These are phyloP conservation scores for Termitomyces sp. DNA, from an alignment of 768 basidiomycete species.

Conservation along the genomic window DNA sequence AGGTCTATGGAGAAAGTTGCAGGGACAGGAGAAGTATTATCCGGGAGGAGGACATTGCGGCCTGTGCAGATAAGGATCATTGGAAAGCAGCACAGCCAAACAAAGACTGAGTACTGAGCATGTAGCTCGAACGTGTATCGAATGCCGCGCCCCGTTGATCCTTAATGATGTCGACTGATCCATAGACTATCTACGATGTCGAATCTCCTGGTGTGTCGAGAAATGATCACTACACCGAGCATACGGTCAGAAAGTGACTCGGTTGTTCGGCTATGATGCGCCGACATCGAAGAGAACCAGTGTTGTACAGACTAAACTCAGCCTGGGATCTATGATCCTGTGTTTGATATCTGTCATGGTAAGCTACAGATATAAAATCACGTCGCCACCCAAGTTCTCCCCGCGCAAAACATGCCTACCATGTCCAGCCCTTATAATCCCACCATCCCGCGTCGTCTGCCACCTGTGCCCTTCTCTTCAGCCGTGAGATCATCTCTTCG, in stretches of 20 bases:
- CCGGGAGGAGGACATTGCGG: constrained; percentile 54
- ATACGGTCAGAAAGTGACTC: neutral
- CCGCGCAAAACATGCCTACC: constrained; percentile 7
- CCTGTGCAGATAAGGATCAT: constrained; percentile 39
- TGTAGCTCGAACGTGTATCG: neutral
- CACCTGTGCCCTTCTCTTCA: constrained; percentile 18
- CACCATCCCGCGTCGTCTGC: constrained; percentile 15
- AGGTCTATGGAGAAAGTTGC: constrained; percentile 63
- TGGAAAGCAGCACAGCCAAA: neutral
- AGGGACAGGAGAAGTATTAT: constrained; percentile 37
- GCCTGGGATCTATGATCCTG: neutral
- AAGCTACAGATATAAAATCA: neutral
- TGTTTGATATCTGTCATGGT: constrained; percentile 7
- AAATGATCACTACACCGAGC: neutral
- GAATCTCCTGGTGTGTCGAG: neutral
- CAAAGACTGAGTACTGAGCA: neutral
- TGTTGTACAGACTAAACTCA: neutral
- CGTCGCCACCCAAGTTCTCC: neutral
- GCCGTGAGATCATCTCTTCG: neutral
- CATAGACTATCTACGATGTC: too few species aligned
- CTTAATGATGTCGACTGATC: too few species aligned
- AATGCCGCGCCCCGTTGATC: too few species aligned
- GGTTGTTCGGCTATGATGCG: neutral
- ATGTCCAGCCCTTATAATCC: constrained; percentile 9
- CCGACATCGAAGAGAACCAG: constrained; percentile 2